Conservation (phyloP, 1,284 basidiomycete genomes). For the Melampsora larici-populina region DNA sequence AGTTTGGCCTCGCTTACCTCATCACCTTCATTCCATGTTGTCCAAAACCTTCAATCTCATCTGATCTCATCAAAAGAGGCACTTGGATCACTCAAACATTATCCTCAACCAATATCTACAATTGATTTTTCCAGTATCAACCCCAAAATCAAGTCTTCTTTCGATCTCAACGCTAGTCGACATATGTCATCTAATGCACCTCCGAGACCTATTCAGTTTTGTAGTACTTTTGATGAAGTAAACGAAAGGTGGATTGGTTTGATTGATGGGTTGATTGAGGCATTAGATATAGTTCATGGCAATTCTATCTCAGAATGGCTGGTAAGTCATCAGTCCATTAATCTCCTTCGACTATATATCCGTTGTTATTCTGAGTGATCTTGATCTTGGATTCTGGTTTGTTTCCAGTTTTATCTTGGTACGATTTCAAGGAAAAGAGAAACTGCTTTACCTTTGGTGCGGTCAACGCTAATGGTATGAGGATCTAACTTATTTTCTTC, state of each 20-base stretch:
- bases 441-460: slow-evolving; percentile 20
- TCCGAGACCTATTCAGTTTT: slow-evolving; percentile 37
- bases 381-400: slow-evolving; percentile 4
- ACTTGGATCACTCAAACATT: background rate
- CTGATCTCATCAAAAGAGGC: slow-evolving; percentile 15
- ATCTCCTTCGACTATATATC: background rate
- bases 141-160: slow-evolving; percentile 5
- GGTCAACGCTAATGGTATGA: slow-evolving; percentile 33
- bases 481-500: background rate
- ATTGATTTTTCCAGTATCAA: slow-evolving; percentile 11
- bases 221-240: slow-evolving; percentile 6
- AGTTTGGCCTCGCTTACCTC: slow-evolving; percentile 21
- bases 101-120: background rate
- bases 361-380: background rate
- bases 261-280: slow-evolving; percentile 9
- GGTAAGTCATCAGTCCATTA: slow-evolving; percentile 9
- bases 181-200: slow-evolving; percentile 28
- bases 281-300: background rate
- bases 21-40: background rate
- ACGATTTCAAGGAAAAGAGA: slow-evolving; percentile 21
- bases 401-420: slow-evolving; percentile 12
- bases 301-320: slow-evolving; percentile 24
- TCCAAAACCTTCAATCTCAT: slow-evolving; percentile 11
- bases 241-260: background rate
- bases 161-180: slow-evolving; percentile 19